Evolutionary conservation across 306 rosid genomes (phyloP), one percentile per base, ranked within the genome.

Genomic region (Quercus rubra): DNA sequence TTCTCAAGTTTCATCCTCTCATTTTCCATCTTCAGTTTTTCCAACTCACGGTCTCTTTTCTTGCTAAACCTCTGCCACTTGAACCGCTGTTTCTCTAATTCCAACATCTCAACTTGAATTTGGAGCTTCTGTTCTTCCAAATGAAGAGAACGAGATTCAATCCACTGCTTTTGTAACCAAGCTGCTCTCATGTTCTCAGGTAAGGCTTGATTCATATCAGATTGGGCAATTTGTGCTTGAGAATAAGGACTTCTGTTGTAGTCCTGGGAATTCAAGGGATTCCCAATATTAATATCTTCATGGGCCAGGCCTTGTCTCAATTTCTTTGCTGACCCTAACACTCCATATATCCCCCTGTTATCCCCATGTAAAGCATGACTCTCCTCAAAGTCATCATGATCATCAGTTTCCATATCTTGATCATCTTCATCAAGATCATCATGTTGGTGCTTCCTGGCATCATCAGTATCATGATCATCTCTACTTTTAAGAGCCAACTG

Each of bases 1-100:
- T 94, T 94, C 78, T 94, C 97, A 43, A 91, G 89, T 88, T 86
- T 92, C 97, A 94, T 92, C 80, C 89, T 91, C 78, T 89, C 97
- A 49, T 94, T 94, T 77, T 84, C 93, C 92, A 91, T 74, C 87
- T 89, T 90, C 88, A 91, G 55, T 89, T 87, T 88, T 80, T 94
- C 98, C 87, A 94, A 76, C 75, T 94, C 97, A 13, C 83, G 88
- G 82, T 94, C 98, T 76, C 89, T 84, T 83, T 89, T 94, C 92
- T 86, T 87, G 75, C 90, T 88, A 82, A 91, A 87, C 83, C 82
- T 91, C 86, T 92, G 88, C 98, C 97, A 94, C 84, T 91, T 92
- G 74, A 91, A 82, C 66, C 82, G 90, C 66, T 94, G 93, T 82
- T 83, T 92, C 89, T 92, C 97, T 69, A 94, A 76, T 81, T 92